phyloP scores from a whole-genome alignment of 2,329 filamentous ascomycete species.

The Alternaria brassicae region DNA sequence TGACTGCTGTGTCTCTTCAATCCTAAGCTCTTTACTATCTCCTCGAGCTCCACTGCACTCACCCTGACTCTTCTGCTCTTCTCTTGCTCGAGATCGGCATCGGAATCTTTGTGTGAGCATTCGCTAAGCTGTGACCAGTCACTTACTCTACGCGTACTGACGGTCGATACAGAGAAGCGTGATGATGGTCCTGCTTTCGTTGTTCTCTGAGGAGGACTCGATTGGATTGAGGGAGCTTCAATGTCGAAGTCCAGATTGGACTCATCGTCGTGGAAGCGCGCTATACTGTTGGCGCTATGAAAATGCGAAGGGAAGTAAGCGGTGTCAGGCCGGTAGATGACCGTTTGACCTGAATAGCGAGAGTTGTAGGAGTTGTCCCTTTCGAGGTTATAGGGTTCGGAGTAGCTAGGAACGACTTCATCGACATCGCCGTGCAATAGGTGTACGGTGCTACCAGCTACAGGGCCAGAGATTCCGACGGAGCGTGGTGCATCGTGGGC shows the following conservation, averaged over 20 bases:
- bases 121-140: conserved; percentile 31
- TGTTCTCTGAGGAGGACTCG: conserved; percentile 14
- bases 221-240: conserved; percentile 20
- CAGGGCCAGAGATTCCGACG: conserved; percentile 7
- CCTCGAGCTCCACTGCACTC: not conserved
- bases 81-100: not conserved
- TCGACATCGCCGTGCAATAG: conserved; percentile 9
- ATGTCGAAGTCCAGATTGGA: conserved; percentile 39
- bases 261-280: conserved; percentile 33
- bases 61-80: not conserved
- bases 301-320: conserved; percentile 12
- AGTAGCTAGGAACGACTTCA: conserved; percentile 2
- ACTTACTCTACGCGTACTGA: conserved; percentile 21
- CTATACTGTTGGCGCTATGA: not conserved
- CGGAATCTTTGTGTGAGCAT: conserved; percentile 13
- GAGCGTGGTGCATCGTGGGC: not conserved
- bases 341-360: conserved; percentile 20
- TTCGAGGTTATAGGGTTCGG: not conserved
- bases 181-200: conserved; percentile 19
- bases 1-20: not conserved
- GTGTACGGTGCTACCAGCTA: conserved; percentile 18
- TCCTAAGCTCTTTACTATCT: not conserved
- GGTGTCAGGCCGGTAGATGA: conserved; percentile 22
- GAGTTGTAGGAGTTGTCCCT: conserved; percentile 2
- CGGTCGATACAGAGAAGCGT: conserved; percentile 11